Evolutionary conservation across 2,329 filamentous ascomycete genomes (phyloP), one percentile per base, ranked within the genome.

Genomic region (Botrytis hyacinthi): DNA sequence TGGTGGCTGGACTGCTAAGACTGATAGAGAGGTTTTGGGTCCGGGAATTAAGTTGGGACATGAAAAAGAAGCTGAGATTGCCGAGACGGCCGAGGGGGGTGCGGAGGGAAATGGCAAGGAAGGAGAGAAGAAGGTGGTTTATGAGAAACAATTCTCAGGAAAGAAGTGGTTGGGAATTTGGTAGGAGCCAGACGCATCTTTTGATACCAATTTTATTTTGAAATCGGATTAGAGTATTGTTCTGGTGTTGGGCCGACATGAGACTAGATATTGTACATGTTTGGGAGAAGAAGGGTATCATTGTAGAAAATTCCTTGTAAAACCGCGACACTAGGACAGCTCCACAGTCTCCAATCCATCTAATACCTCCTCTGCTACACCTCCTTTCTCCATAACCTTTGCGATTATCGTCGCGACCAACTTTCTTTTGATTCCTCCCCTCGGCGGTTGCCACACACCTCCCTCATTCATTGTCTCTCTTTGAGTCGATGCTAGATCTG

Each of bases 91-190:
- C 32, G 71, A 57, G 29, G 73, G 46, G 35, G 62, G 51, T 4
- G 51, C 51, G 14, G 75, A 65, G 40, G 62, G 16, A 1, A 70
- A 54, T 22, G 61, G 72, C n/a, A 72, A 71, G 74, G 75, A 81
- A 82, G 57, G 81, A 81, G 48, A 72, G 75, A 81, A 82, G 51
- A 82, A 81, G 44, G 80, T 81, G 69, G 80, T 83, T 66, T 68
- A 72, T 46, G 72, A 82, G 76, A 84, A 83, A 80, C 89, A 85
- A 83, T 83, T 74, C 77, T 86, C 86, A 73, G 84, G 90, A 73
- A 95, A 94, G 88, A 95, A 93, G 85, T 95, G 92, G 89, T 85
- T 96, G 78, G 94, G 94, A 22, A 91, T 97, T 79, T 97, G 94
- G 87, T 94, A 81, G 80, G 72, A 44, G 22, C 8, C 29, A 29